A percentile compares a stretch with the other conserved stretches of the same genome.
phyloP scores from a whole-genome alignment of 1,139 yeast species.

The Pneumocystis canis region DNA sequence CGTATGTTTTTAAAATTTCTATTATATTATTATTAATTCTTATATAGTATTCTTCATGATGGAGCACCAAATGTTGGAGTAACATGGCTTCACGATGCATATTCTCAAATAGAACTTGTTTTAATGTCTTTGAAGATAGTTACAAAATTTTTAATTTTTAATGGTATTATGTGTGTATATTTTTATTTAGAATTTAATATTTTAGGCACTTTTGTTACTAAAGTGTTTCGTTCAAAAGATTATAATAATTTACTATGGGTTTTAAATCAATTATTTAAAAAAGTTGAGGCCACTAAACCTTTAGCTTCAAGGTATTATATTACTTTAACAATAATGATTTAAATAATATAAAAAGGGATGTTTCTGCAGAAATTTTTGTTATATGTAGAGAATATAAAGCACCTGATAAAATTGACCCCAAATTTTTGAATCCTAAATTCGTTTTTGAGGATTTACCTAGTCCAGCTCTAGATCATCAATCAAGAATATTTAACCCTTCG shows the following conservation, averaged over 20 bases:
- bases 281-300: conserved; percentile 96
- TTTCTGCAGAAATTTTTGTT: conserved; percentile 95
- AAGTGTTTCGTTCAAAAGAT: conserved; percentile 93
- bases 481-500: conserved; percentile 73
- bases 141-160: conserved; percentile 78
- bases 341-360: conserved; percentile 23
- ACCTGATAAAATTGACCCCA: conserved; percentile 86
- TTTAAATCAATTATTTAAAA: conserved; percentile 84
- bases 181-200: background rate
- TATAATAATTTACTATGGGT: conserved; percentile 96
- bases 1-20: background rate
- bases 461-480: conserved; percentile 61
- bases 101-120: conserved; percentile 90
- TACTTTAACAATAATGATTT: background rate
- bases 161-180: conserved; percentile 21
- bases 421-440: conserved; percentile 77
- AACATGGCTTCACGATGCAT: conserved; percentile 99
- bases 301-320: conserved; percentile 86
- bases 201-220: conserved; percentile 84
- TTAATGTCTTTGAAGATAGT: conserved; percentile 86
- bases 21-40: background rate
- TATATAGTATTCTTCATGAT: conserved; percentile 67
- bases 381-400: conserved; percentile 94
- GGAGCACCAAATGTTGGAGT: conserved; percentile 99
- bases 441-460: conserved; percentile 79